Evolutionary conservation across 768 basidiomycete species (phyloP).

Genomic region (Candolleomyces aberdarensis): DNA sequence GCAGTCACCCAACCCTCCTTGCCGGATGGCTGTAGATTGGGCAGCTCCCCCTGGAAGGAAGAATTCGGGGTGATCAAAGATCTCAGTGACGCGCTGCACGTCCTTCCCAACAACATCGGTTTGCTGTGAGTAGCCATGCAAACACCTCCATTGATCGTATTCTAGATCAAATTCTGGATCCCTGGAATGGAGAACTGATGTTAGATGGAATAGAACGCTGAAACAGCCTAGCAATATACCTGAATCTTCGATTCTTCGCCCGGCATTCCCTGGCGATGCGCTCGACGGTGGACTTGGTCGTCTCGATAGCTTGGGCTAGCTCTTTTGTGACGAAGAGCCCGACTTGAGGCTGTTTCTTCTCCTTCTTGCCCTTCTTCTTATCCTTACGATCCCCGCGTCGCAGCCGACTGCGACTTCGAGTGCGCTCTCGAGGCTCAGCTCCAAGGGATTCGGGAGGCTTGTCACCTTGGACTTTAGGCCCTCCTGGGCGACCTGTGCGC

Average conservation of each 20-base stretch:
- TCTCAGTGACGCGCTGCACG: constrained; percentile 41
- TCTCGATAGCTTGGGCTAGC: constrained; percentile 41
- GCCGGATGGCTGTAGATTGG: constrained; percentile 43
- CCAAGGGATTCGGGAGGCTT: neutral
- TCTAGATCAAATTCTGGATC: constrained; percentile 58
- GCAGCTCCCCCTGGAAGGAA: constrained; percentile 37
- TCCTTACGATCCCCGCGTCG: neutral
- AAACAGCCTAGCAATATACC: constrained; percentile 27
- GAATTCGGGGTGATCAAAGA: constrained; percentile 49
- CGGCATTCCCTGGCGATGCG: constrained; percentile 44
- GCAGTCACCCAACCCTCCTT: constrained; percentile 49
- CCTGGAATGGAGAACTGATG: constrained; percentile 22
- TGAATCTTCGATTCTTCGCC: constrained; percentile 45
- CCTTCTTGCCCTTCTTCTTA: neutral
- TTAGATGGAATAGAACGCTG: neutral
- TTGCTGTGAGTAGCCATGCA: constrained; percentile 23
- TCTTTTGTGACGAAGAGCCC: constrained; percentile 19
- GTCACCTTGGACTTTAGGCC: neutral
- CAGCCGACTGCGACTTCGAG: neutral
- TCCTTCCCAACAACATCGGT: constrained; percentile 17
- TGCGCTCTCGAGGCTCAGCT: neutral
- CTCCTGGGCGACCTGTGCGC: neutral
- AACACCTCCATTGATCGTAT: constrained; percentile 45
- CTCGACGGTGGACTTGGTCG: constrained; percentile 41
- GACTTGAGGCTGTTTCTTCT: neutral